Evolutionary conservation across 208 protist species (phyloP).

Genomic region (Crithidia sp.): DNA sequence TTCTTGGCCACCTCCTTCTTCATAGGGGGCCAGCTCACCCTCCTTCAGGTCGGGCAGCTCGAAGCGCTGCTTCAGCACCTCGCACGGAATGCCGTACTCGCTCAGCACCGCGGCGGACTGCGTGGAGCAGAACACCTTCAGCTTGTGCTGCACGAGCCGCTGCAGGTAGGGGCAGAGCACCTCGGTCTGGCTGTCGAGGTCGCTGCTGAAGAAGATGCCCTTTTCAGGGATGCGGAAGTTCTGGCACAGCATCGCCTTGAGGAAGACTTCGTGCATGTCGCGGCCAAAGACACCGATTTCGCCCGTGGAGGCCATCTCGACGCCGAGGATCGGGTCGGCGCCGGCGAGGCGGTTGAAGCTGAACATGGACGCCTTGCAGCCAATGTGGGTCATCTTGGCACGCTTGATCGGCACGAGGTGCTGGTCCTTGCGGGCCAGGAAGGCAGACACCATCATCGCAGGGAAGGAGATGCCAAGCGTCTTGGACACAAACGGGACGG

Average conservation of each 20-base stretch:
- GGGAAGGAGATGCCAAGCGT: constrained; percentile 96
- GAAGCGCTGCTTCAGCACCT: constrained; percentile 50
- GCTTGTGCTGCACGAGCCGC: constrained; percentile 36
- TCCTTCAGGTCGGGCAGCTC: constrained; percentile 26
- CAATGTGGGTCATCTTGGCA: constrained; percentile 91
- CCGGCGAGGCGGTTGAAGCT: constrained; percentile 97
- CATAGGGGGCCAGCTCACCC: constrained; percentile 33
- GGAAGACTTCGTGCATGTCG: constrained; percentile 88
- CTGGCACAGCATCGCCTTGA: constrained; percentile 90
- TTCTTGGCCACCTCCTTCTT: constrained; percentile 61
- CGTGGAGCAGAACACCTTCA: constrained; percentile 70
- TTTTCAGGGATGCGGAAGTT: constrained; percentile 79
- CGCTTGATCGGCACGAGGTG: constrained; percentile 85
- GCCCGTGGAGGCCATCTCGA: constrained; percentile 98
- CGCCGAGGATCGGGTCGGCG: constrained; percentile 98
- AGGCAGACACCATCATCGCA: constrained; percentile 84
- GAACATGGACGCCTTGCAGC: constrained; percentile 98
- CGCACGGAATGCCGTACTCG: constrained; percentile 78
- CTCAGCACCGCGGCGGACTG: constrained; percentile 86
- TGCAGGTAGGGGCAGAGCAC: constrained; percentile 61
- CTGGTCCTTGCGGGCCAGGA: constrained; percentile 73
- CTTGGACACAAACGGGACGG: constrained; percentile 98
- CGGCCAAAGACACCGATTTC: constrained; percentile 97
- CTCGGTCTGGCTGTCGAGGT: constrained; percentile 54
- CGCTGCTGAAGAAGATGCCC: constrained; percentile 90